Percentiles rank a stretch among this genome's conserved stretches.
Evolutionary conservation across 1,139 yeast species (phyloP).

Genomic region (Blastobotrys raffinosifermentans): DNA sequence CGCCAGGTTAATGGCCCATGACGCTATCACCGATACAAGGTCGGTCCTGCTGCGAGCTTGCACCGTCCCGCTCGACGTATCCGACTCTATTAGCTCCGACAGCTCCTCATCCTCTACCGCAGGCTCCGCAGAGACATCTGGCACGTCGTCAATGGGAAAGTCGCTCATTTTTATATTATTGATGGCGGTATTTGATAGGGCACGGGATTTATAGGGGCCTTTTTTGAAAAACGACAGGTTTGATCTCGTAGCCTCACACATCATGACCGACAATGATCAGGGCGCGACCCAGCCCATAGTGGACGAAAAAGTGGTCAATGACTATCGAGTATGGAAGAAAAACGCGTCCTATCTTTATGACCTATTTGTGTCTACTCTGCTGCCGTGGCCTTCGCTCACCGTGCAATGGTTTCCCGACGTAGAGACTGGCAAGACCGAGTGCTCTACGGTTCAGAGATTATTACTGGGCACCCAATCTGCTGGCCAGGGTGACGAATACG

Average conservation of each 20-base stretch:
- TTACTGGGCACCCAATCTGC: constrained; percentile 85
- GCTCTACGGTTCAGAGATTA: constrained; percentile 35
- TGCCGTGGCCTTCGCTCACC: constrained; percentile 52
- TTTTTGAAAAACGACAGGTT: constrained; percentile 83
- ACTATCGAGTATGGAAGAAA: constrained; percentile 92
- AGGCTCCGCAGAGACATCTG: too few relatives aligned
- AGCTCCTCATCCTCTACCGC: too few relatives aligned
- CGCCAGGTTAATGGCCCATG: constrained; percentile 59
- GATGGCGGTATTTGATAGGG: too few relatives aligned
- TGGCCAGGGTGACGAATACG: constrained; percentile 68
- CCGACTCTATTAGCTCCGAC: too few relatives aligned
- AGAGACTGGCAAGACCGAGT: constrained; percentile 17
- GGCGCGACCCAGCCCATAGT: background rate
- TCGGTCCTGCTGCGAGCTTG: too few relatives aligned
- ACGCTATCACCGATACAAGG: constrained; percentile 9
- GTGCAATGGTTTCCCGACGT: constrained; percentile 42
- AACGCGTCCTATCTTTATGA: constrained; percentile 87
- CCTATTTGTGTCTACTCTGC: constrained; percentile 61
- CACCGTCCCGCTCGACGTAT: too few relatives aligned
- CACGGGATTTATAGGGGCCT: too few relatives aligned
- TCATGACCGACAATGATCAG: constrained; percentile 6
- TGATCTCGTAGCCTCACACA: constrained; percentile 54
- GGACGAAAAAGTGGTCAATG: constrained; percentile 26
- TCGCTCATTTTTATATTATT: too few relatives aligned
- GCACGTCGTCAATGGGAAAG: too few relatives aligned